phyloP scores from a whole-genome alignment of 2,329 filamentous ascomycete genomes.

The Stagonosporopsis rhizophila region DNA sequence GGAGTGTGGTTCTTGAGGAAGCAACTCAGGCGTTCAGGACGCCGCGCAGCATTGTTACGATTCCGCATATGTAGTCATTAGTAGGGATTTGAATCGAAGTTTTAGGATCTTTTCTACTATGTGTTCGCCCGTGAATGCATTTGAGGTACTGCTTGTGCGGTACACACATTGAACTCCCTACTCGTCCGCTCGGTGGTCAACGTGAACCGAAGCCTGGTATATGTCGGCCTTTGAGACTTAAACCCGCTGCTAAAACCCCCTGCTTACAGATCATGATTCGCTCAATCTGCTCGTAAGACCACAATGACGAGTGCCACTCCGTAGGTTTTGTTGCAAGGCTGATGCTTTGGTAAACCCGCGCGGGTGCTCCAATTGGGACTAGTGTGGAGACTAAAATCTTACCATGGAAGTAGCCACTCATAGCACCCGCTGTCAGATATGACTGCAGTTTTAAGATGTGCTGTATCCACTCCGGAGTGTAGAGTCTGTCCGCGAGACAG shows the following conservation, averaged over 20 bases:
- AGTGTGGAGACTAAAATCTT: slow-evolving; percentile 1
- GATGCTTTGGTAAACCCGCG: slow-evolving; percentile 4
- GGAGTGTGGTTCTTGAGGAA: neutral
- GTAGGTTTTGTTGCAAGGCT: neutral
- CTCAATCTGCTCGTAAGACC: neutral
- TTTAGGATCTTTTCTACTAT: too few relatives aligned
- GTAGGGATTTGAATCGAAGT: neutral
- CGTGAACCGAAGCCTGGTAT: too few relatives aligned
- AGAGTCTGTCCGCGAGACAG: neutral
- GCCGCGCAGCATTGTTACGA: neutral
- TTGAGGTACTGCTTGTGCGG: too few relatives aligned
- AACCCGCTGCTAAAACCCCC: too few relatives aligned
- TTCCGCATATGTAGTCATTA: neutral
- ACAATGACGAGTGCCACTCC: neutral
- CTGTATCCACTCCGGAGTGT: neutral
- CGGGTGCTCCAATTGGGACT: slow-evolving; percentile 3
- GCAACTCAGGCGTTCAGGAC: neutral
- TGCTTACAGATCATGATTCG: neutral
- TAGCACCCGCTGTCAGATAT: neutral
- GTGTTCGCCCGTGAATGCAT: too few relatives aligned
- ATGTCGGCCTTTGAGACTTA: too few relatives aligned
- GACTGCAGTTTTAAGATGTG: neutral
- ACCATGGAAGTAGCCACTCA: neutral
- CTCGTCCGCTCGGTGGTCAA: too few relatives aligned
- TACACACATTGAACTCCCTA: too few relatives aligned